Conservation (phyloP, 2,329 filamentous ascomycete genomes). For the Rutstroemia sydowiana region DNA sequence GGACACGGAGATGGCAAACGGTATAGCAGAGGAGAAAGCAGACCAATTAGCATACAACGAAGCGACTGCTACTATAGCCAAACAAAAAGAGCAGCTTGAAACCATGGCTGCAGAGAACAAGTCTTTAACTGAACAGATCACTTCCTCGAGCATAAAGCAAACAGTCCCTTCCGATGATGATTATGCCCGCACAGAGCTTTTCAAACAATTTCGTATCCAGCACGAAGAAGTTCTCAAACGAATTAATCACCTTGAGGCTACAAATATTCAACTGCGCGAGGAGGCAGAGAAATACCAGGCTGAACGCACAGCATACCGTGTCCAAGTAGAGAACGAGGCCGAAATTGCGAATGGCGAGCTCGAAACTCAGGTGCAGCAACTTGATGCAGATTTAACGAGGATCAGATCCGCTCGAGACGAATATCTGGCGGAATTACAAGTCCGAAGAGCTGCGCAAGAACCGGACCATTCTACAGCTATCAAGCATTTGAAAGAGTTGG, state of each 20-base stretch:
- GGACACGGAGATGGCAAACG: conserved; percentile 37
- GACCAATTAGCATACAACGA: conserved; percentile 72
- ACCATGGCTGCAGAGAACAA: conserved; percentile 71
- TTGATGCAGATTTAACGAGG: conserved; percentile 78
- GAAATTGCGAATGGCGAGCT: conserved; percentile 66
- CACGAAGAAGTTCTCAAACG: conserved; percentile 90
- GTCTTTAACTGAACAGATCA: conserved; percentile 68
- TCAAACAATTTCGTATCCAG: conserved; percentile 83
- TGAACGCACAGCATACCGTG: conserved; percentile 75
- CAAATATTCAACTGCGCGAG: conserved; percentile 75
- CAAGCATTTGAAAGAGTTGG: conserved; percentile 72
- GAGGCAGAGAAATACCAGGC: conserved; percentile 79
- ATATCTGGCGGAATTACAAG: conserved; percentile 69
- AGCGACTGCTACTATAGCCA: conserved; percentile 65
- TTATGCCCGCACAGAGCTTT: conserved; percentile 84
- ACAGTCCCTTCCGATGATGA: conserved; percentile 83
- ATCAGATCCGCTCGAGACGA: conserved; percentile 83
- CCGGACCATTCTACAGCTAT: conserved; percentile 58
- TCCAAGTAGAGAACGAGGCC: conserved; percentile 73
- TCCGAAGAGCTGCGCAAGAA: conserved; percentile 72
- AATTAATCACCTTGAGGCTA: conserved; percentile 84
- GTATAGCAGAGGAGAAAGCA: conserved; percentile 51
- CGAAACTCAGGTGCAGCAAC: conserved; percentile 71
- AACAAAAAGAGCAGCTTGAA: conserved; percentile 84
- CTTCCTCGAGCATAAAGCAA: conserved; percentile 58